Base-by-base conservation (phyloP, 306 rosid genomes). In the Elaeagnus macrophylla region DNA sequence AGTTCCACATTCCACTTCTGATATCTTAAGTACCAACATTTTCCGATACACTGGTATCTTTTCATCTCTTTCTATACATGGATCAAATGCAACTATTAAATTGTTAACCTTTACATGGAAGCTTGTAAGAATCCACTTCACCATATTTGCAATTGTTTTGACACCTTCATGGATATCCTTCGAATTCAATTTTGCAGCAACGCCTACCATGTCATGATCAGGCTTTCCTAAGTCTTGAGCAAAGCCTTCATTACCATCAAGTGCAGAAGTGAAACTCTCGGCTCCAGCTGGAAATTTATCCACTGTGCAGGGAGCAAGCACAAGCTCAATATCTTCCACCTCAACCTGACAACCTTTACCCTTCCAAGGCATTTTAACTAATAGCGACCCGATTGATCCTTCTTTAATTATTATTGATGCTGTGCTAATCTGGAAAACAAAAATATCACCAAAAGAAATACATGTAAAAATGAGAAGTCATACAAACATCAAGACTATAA, bases 111-210 rank as follows among this genome's bases (percentile, higher is more conserved):
- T 82, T 41, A 91, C 69, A 42, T 82, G 90, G 77, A 91, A 91
- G 76, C 96, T 84, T 16, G 97, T 73, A 54, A 91, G 95, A 60
- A 91, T 58, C 81, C 76, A 72, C 54, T 84, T 86, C 58, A 91
- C 78, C 86, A 91, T 78, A 70, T 86, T 86, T 25, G 97, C 97
- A 66, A 91, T 75, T 32, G 96, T 78, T 74, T 86, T 86, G 39
- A 87, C 97, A 51, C 97, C 97, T 82, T 91, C 96, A 44, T 80
- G 97, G 64, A 91, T 79, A 76, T 86, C 89, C 67, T 68, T 64
- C 55, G 66, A 68, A 58, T 83, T 56, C 41, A 86, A 79, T 51
- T 80, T 91, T 70, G 66, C 62, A 57, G 69, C 63, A 68, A 52
- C 71, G 18, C 72, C 81, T 36, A 18, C 39, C 41, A 51, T 48